Evolutionary conservation across 106 monocot genomes (phyloP).

Genomic region (Dioscorea alata): DNA sequence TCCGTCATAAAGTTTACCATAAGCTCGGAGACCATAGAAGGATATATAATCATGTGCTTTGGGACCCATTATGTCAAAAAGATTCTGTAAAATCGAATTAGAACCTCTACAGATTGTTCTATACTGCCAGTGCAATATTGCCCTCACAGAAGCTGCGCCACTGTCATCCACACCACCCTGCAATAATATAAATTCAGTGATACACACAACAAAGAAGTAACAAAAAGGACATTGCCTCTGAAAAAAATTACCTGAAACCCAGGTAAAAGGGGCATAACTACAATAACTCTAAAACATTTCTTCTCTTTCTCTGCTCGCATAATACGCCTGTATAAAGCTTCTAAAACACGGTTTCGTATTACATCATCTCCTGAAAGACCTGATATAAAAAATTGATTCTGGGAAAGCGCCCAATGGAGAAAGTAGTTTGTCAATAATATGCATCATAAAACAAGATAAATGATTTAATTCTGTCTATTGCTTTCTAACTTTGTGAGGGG

Average conservation of each 20-base stretch:
- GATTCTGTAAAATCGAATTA: slow-evolving; percentile 81
- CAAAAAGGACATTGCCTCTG: not conserved
- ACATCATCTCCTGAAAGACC: slow-evolving; percentile 91
- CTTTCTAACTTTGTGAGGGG: no score
- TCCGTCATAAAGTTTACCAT: slow-evolving; percentile 74
- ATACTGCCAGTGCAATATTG: slow-evolving; percentile 97
- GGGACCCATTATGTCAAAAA: slow-evolving; percentile 71
- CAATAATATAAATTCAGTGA: slow-evolving; percentile 1
- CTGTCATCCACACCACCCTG: slow-evolving; percentile 96
- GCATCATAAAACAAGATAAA: no score
- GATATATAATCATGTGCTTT: slow-evolving; percentile 92
- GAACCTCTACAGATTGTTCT: slow-evolving; percentile 90
- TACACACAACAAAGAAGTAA: not conserved
- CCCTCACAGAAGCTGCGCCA: slow-evolving; percentile 98
- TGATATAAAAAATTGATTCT: slow-evolving; percentile 99
- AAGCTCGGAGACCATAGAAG: slow-evolving; percentile 87
- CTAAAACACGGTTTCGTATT: slow-evolving; percentile 86
- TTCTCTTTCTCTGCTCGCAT: slow-evolving; percentile 83
- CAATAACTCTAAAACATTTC: slow-evolving; percentile 85
- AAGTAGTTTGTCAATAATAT: not conserved
- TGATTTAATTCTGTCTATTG: no score
- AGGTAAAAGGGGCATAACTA: slow-evolving; percentile 88
- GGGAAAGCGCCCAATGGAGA: slow-evolving; percentile 8
- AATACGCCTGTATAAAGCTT: slow-evolving; percentile 83
- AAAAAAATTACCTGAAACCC: slow-evolving; percentile 77